Conservation (phyloP, 1,139 yeast species). For the Sugiyamaella novakii region DNA sequence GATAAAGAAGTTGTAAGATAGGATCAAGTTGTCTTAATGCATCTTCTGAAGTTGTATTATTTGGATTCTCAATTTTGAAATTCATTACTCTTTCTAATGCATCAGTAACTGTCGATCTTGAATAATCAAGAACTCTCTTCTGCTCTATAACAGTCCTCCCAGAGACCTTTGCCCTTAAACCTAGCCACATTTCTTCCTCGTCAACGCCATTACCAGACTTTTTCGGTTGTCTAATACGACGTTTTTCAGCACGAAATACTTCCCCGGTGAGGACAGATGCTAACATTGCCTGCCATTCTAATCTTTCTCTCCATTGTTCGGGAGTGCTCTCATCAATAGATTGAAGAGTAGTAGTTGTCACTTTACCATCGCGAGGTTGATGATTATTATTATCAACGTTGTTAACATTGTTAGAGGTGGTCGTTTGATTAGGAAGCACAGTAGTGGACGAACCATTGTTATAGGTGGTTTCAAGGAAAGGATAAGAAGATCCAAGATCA, state of each 20-base stretch:
- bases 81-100: constrained; percentile 70
- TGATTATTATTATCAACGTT: neutral
- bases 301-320: constrained; percentile 71
- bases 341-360: constrained; percentile 15
- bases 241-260: constrained; percentile 87
- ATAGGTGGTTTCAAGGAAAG: constrained; percentile 31
- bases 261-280: constrained; percentile 91
- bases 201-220: constrained; percentile 34
- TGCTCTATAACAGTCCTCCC: constrained; percentile 86
- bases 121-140: constrained; percentile 64
- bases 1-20: constrained; percentile 63
- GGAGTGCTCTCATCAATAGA: constrained; percentile 43
- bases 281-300: constrained; percentile 97
- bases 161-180: constrained; percentile 74
- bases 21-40: constrained; percentile 53
- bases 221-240: constrained; percentile 59
- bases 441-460: constrained; percentile 17
- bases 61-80: constrained; percentile 42
- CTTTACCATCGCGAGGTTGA: neutral
- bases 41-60: constrained; percentile 46
- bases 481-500: constrained; percentile 36
- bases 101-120: constrained; percentile 73
- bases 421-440: neutral
- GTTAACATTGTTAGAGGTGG: neutral
- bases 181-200: constrained; percentile 81